Conservation (phyloP, 2,329 filamentous ascomycete genomes). For the Lachnellula occidentalis region DNA sequence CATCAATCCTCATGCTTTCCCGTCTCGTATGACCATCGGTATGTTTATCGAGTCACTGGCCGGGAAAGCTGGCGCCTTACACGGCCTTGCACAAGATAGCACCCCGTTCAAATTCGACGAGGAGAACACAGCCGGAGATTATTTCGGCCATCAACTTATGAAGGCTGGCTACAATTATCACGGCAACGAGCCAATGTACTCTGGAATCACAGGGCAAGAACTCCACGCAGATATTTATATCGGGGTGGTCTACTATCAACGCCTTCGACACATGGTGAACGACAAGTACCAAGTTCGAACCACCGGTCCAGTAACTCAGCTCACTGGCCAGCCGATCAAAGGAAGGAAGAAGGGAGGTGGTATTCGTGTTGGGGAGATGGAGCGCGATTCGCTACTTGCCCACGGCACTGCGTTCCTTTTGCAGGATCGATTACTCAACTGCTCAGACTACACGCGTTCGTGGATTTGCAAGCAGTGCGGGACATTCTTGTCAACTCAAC, state of each 20-base stretch:
- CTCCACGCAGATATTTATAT: slow-evolving; percentile 94
- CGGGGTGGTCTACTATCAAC: slow-evolving; percentile 96
- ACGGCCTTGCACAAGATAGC: slow-evolving; percentile 91
- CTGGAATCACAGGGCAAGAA: slow-evolving; percentile 91
- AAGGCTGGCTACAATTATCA: slow-evolving; percentile 97
- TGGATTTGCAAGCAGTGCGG: slow-evolving; percentile 90
- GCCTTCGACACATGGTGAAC: slow-evolving; percentile 98
- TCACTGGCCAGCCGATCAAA: slow-evolving; percentile 95
- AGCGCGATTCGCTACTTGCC: slow-evolving; percentile 88
- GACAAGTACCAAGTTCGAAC: slow-evolving; percentile 99
- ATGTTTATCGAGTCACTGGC: slow-evolving; percentile 98
- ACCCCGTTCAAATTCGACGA: slow-evolving; percentile 95
- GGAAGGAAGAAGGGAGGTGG: slow-evolving; percentile 93
- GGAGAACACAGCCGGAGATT: slow-evolving; percentile 84
- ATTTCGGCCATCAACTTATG: slow-evolving; percentile 92
- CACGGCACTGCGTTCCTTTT: slow-evolving; percentile 93
- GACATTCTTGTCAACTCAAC: slow-evolving; percentile 83
- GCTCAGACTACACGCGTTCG: slow-evolving; percentile 83
- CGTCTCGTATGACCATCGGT: slow-evolving; percentile 98
- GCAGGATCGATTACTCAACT: slow-evolving; percentile 94
- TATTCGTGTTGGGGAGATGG: slow-evolving; percentile 99
- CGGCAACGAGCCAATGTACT: slow-evolving; percentile 98
- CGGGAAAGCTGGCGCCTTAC: slow-evolving; percentile 88
- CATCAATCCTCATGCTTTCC: slow-evolving; percentile 99
- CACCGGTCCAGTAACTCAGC: slow-evolving; percentile 82